Percentiles rank a stretch among this genome's conserved stretches.
phyloP scores from a whole-genome alignment of 495 filamentous ascomycete species.

The Parachaetomium inaequale region DNA sequence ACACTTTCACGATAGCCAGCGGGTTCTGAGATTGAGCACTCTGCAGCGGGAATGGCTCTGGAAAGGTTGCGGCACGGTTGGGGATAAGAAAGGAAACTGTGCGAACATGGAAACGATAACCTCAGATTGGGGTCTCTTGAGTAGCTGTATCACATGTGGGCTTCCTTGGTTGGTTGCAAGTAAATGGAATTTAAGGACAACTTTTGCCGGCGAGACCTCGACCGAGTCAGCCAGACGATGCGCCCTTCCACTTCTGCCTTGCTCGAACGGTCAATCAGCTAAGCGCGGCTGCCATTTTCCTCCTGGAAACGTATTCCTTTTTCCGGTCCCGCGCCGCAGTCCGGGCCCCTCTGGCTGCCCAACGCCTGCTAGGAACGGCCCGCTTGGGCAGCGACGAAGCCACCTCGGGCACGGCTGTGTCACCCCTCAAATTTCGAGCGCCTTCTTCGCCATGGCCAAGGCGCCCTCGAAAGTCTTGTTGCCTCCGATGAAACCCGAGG shows the following conservation, averaged over 20 bases:
- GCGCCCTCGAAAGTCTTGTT: slow-evolving; percentile 90
- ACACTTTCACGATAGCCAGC: not conserved
- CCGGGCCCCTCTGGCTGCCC: not conserved
- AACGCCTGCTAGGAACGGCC: not conserved
- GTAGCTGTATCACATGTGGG: slow-evolving; percentile 16
- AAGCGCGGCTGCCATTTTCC: not conserved
- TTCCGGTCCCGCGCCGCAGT: not conserved
- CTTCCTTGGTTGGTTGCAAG: slow-evolving; percentile 19
- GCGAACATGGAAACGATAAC: slow-evolving; percentile 4
- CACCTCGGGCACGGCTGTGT: not conserved
- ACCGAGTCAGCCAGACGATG: not conserved
- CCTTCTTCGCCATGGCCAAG: slow-evolving; percentile 76
- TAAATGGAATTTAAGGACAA: not conserved
- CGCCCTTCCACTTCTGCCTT: not conserved
- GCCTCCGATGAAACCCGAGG: slow-evolving; percentile 92
- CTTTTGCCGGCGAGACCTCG: not conserved
- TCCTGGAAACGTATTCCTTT: not conserved
- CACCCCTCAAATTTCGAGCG: slow-evolving; percentile 35
- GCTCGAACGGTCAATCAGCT: not conserved
- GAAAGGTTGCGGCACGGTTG: not conserved
- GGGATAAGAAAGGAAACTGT: not conserved
- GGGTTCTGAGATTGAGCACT: not conserved
- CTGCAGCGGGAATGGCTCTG: too few relatives aligned
- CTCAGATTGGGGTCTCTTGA: slow-evolving; percentile 12
- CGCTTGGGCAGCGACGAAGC: slow-evolving; percentile 19